These are phyloP conservation scores for Exophiala alcalophila DNA, from an alignment of 2,329 filamentous ascomycete genomes.

Conservation along the genomic window DNA sequence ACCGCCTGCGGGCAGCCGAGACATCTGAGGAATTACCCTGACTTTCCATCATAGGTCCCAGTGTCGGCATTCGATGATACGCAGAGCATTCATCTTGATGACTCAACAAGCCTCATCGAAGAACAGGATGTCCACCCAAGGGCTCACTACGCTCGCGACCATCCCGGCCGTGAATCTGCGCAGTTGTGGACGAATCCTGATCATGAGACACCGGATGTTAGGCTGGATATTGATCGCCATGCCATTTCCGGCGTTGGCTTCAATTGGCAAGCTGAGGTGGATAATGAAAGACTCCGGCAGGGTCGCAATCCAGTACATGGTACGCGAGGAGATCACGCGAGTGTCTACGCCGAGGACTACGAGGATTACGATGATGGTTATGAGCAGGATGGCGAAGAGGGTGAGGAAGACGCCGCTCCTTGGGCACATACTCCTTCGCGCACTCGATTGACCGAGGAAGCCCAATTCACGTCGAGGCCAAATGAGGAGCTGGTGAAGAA, in stretches of 20 bases:
- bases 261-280: conserved; percentile 15
- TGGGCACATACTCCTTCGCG: conserved; percentile 22
- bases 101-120: conserved; percentile 19
- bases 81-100: conserved; percentile 25
- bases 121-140: conserved; percentile 1
- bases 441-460: conserved; percentile 6
- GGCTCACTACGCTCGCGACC: too few species aligned
- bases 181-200: too few species aligned
- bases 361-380: conserved; percentile 14
- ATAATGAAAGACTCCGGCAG: conserved; percentile 14
- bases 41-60: too few species aligned
- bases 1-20: conserved; percentile 9
- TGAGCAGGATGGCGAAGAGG: conserved; percentile 18
- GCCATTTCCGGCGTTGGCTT: too few species aligned
- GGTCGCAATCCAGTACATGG: conserved; percentile 13
- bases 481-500: neutral
- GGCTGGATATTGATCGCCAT: too few species aligned
- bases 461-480: neutral
- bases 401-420: conserved; percentile 3
- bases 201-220: too few species aligned
- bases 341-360: neutral
- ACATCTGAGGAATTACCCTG: too few species aligned
- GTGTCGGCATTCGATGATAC: conserved; percentile 27
- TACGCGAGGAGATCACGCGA: conserved; percentile 1
- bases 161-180: too few species aligned